Conservation (phyloP, 2,329 filamentous ascomycete species). For the Coleophoma cylindrospora region DNA sequence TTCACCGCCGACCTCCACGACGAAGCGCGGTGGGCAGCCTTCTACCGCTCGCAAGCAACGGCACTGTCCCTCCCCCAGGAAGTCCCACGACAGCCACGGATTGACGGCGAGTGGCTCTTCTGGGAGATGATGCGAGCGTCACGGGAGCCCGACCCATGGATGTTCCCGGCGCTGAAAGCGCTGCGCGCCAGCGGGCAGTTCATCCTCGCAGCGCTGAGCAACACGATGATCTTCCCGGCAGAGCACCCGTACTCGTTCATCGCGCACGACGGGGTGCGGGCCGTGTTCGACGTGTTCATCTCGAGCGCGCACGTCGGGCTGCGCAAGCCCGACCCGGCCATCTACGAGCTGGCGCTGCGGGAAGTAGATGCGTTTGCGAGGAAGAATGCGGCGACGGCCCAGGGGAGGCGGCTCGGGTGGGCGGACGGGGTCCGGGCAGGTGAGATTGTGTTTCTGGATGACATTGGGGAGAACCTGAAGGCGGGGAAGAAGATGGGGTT, state of each 20-base stretch:
- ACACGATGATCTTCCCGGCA: constrained; percentile 81
- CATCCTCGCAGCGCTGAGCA: constrained; percentile 78
- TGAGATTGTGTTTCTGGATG: constrained; percentile 81
- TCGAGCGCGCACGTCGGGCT: constrained; percentile 82
- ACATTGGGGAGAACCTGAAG: constrained; percentile 88
- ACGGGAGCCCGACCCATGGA: constrained; percentile 71
- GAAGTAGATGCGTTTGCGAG: constrained; percentile 60
- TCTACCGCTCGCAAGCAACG: constrained; percentile 43
- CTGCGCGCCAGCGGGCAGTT: constrained; percentile 61
- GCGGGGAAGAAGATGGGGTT: constrained; percentile 70
- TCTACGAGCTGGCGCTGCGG: constrained; percentile 71
- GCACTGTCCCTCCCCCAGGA: constrained; percentile 31
- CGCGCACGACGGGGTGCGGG: constrained; percentile 51
- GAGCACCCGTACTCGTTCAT: constrained; percentile 62
- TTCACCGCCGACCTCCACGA: constrained; percentile 73
- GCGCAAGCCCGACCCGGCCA: constrained; percentile 77
- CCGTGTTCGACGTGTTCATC: constrained; percentile 81
- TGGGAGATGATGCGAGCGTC: constrained; percentile 84
- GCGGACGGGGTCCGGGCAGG: constrained; percentile 47
- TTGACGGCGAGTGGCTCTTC: constrained; percentile 79
- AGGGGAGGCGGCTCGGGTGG: constrained; percentile 39
- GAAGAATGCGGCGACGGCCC: constrained; percentile 36
- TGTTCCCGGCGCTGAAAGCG: constrained; percentile 74
- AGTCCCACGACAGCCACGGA: constrained; percentile 59
- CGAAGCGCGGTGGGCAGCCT: constrained; percentile 63